These are phyloP conservation scores for Alternaria brassicicola DNA, from an alignment of 2,329 filamentous ascomycete species.

Conservation along the genomic window DNA sequence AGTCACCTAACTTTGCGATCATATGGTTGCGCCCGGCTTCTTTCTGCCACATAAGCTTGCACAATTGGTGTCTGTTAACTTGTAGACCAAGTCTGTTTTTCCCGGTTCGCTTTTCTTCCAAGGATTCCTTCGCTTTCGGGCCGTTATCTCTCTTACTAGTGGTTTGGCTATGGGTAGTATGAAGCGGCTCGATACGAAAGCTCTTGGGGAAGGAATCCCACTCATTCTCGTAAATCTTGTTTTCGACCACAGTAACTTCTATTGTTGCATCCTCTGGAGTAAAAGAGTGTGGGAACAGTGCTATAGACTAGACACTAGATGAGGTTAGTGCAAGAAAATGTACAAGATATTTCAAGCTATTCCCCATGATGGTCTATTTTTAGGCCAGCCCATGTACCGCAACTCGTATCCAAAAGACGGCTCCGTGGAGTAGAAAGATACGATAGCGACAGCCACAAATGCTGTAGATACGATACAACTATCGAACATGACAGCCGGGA, in stretches of 20 bases:
- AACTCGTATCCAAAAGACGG: conserved; percentile 8
- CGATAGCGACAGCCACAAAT: conserved; percentile 13
- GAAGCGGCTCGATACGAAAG: conserved; percentile 11
- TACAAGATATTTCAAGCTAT: conserved; percentile 2
- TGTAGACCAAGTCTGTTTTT: conserved; percentile 1
- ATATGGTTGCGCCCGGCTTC: not conserved
- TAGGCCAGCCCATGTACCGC: conserved; percentile 7
- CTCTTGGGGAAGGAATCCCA: conserved; percentile 9
- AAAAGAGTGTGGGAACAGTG: not conserved
- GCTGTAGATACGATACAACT: conserved; percentile 7
- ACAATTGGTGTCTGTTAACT: conserved; percentile 15
- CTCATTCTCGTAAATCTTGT: conserved; percentile 8
- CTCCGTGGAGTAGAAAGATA: not conserved
- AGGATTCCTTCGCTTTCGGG: not conserved
- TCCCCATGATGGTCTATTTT: conserved; percentile 17
- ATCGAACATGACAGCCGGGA: not conserved
- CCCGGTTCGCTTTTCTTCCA: not conserved
- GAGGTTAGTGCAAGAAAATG: not conserved
- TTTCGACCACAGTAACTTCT: conserved; percentile 1
- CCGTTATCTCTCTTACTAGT: conserved; percentile 13
- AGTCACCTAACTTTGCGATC: conserved; percentile 8
- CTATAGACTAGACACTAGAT: conserved; percentile 6
- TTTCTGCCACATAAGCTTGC: conserved; percentile 12
- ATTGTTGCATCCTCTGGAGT: conserved; percentile 8
- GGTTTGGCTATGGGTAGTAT: conserved; percentile 16